Percentiles rank a stretch among this genome's conserved stretches.
Evolutionary conservation across 257 asterid species (phyloP).

Genomic region (Agastache rugosa): DNA sequence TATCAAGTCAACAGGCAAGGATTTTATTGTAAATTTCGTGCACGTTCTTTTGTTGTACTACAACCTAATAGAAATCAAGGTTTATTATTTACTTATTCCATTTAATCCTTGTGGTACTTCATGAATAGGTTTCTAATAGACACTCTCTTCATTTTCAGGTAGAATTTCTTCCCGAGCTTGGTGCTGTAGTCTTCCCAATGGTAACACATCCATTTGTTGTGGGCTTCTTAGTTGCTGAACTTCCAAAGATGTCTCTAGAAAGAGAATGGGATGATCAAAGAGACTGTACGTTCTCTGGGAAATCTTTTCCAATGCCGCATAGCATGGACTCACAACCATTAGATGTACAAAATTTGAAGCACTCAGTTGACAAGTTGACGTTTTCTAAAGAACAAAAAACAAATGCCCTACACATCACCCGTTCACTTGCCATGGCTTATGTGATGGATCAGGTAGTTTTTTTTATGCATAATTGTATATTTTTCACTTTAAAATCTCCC

Average conservation of each 20-base stretch:
- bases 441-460: constrained; percentile 93
- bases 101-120: not conserved
- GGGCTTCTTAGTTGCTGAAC: constrained; percentile 95
- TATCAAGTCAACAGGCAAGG: constrained; percentile 70
- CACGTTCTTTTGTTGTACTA: not conserved
- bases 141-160: constrained; percentile 63
- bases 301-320: constrained; percentile 51
- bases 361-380: constrained; percentile 48
- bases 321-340: constrained; percentile 47
- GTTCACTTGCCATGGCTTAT: constrained; percentile 86
- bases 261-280: constrained; percentile 49
- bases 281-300: constrained; percentile 48
- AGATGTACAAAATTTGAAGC: constrained; percentile 48
- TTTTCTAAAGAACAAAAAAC: constrained; percentile 69
- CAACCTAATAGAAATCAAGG: not conserved
- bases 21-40: not conserved
- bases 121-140: constrained; percentile 37
- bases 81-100: not conserved
- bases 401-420: constrained; percentile 78
- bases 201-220: constrained; percentile 93
- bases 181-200: constrained; percentile 92
- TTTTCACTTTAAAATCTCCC: not conserved
- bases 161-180: constrained; percentile 75
- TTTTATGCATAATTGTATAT: not conserved
- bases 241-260: constrained; percentile 56